phyloP scores from a whole-genome alignment of 441 rosid species.

The Euphorbia schlechtendalii region DNA sequence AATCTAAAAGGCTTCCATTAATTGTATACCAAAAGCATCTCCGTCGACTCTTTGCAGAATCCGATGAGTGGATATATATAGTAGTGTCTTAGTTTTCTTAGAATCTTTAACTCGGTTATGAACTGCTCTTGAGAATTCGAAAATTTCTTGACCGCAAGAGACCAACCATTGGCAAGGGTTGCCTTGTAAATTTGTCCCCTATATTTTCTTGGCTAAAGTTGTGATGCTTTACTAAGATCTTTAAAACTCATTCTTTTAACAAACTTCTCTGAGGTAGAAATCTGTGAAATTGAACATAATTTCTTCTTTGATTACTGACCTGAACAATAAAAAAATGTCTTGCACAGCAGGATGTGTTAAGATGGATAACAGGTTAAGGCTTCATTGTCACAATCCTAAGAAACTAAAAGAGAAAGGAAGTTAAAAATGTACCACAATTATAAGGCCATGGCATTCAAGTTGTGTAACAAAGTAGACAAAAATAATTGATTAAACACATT shows the following conservation, averaged over 20 bases:
- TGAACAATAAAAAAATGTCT: no score
- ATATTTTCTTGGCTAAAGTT: constrained; percentile 3
- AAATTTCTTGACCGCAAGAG: constrained; percentile 28
- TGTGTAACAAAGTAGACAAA: no score
- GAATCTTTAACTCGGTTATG: constrained; percentile 19
- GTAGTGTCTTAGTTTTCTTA: constrained; percentile 24
- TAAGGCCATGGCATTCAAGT: no score
- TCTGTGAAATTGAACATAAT: neutral
- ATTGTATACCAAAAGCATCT: no score
- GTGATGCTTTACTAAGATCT: constrained; percentile 26
- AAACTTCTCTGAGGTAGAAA: constrained; percentile 24
- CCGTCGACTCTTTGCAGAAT: constrained; percentile 9
- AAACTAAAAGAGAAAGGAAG: no score
- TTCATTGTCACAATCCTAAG: no score
- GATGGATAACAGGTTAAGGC: no score
- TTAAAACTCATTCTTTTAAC: constrained; percentile 28
- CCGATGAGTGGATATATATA: constrained; percentile 30
- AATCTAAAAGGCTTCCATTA: constrained; percentile 5
- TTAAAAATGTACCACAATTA: no score
- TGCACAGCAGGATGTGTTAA: no score
- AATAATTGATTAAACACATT: no score
- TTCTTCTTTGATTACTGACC: no score
- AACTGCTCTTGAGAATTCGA: constrained; percentile 24
- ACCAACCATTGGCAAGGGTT: constrained; percentile 20
- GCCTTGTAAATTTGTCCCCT: constrained; percentile 25